These are phyloP conservation scores for Endogone sp. DNA, from an alignment of 192 early-diverging fungal genomes.

Conservation along the genomic window DNA sequence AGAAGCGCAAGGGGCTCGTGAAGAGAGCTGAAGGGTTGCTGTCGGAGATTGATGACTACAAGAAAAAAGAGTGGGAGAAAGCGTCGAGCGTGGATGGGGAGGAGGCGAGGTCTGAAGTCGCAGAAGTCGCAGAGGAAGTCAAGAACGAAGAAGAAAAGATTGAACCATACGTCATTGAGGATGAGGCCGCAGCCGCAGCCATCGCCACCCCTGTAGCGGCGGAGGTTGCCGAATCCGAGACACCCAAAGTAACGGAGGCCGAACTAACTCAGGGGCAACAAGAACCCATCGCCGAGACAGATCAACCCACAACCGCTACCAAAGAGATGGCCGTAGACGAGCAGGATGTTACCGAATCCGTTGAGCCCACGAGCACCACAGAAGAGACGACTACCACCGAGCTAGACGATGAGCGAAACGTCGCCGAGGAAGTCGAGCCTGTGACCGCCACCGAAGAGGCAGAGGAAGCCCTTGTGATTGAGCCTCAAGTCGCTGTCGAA, in stretches of 20 bases:
- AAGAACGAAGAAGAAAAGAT: too few species aligned
- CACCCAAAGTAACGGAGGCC: too few species aligned
- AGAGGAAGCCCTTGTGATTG: background rate
- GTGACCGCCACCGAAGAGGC: too few species aligned
- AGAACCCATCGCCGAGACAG: too few species aligned
- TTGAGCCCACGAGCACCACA: too few species aligned
- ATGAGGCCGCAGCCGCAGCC: background rate
- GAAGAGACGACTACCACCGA: too few species aligned
- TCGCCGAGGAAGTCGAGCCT: too few species aligned
- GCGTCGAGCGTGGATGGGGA: background rate
- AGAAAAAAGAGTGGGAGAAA: conserved; percentile 27
- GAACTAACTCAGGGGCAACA: background rate
- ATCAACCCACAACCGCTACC: background rate
- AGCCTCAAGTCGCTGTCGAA: background rate
- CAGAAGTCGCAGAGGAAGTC: background rate
- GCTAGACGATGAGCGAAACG: too few species aligned
- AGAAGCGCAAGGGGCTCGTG: conserved; percentile 14
- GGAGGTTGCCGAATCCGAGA: too few species aligned
- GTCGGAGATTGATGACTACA: conserved; percentile 21
- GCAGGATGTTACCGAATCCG: background rate
- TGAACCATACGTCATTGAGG: background rate
- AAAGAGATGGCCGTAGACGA: background rate
- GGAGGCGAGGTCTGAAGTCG: background rate
- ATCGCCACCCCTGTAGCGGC: too few species aligned
- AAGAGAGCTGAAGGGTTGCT: conserved; percentile 20